These are phyloP conservation scores for Phytophthora pseudosyringae DNA, from an alignment of 352 stramenopile species.

Conservation along the genomic window DNA sequence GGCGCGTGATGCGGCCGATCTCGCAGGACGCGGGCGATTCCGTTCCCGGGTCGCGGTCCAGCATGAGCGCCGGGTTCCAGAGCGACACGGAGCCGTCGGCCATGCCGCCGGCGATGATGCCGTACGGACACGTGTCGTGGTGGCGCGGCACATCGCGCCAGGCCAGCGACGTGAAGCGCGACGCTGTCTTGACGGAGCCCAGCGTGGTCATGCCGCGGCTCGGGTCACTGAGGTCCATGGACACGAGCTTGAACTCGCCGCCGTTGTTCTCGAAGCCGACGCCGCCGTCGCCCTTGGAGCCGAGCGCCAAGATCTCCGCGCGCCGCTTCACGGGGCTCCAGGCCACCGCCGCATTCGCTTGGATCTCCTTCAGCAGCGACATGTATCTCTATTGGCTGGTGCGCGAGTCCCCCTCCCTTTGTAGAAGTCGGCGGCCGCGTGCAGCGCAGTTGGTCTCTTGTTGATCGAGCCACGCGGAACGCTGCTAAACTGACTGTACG, in stretches of 20 bases:
- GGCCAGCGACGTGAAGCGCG: slow-evolving; percentile 94
- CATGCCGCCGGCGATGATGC: slow-evolving; percentile 97
- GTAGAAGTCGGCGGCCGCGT: slow-evolving; percentile 4
- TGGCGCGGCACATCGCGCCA: slow-evolving; percentile 92
- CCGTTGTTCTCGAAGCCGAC: slow-evolving; percentile 98
- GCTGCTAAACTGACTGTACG: slow-evolving; percentile 33
- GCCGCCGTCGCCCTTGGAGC: slow-evolving; percentile 95
- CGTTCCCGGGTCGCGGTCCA: slow-evolving; percentile 60
- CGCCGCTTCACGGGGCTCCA: slow-evolving; percentile 87
- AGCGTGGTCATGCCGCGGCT: slow-evolving; percentile 77
- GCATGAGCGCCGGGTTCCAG: slow-evolving; percentile 94
- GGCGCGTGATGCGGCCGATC: slow-evolving; percentile 80
- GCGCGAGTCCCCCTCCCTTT: slow-evolving; percentile 1
- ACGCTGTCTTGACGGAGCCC: slow-evolving; percentile 89
- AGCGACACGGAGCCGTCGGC: slow-evolving; percentile 96
- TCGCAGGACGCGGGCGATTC: slow-evolving; percentile 53
- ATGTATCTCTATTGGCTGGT: slow-evolving; percentile 44
- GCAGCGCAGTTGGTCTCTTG: slow-evolving; percentile 9
- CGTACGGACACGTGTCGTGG: slow-evolving; percentile 80
- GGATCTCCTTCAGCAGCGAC: slow-evolving; percentile 92
- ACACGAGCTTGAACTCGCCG: slow-evolving; percentile 96
- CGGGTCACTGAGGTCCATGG: slow-evolving; percentile 89
- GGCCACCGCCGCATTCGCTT: slow-evolving; percentile 87
- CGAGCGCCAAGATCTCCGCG: slow-evolving; percentile 84
- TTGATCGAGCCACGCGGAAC: slow-evolving; percentile 18